Evolutionary conservation across 371 early-diverging fungal genomes (phyloP), one percentile per base, ranked within the genome.

Genomic region (Mortierella sp.): DNA sequence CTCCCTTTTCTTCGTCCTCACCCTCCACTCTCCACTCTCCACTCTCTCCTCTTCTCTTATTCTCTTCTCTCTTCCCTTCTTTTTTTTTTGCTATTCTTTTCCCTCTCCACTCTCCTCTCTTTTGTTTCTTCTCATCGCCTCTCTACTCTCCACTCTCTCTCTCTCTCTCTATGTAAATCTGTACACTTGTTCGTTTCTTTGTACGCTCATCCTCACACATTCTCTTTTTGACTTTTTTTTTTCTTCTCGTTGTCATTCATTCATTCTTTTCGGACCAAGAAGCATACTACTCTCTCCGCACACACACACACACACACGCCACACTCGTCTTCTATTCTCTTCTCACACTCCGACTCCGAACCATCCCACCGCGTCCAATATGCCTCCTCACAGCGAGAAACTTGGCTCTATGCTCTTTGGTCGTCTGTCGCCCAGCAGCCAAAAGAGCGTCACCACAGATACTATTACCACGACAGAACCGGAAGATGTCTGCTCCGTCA

Each of bases 401-500:
- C 68, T 68, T 9, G 68, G 68, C 42, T 68, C 68, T 10, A 42
- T 68, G 68, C 68, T 68, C 42, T 68, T 68, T 34, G 68, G 68
- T 50, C 76, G 47, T 16, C 50, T n/a, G 68, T 68, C 68, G 68
- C 42, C 68, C 44, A 24, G 68, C 68, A 68, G 68, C 9, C 68
- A 68, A 68, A 68, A 68, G 42, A 42, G 68, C 68, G 42, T 42
- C 42, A 24, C 44, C 68, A 68, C 42, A 9, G 68, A 68, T 24
- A 42, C 44, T 8, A 47, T 16, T 50, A 16, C 42, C 3, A 47
- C 42, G 42, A 38, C 31, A 1, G 38, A 44, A 31, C 1, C 70
- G 6, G 47, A 50, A 11, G 63, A 57, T 44, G 89, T 87, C 14
- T 82, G 82, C 72, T 89, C 92, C 14, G 89, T 90, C 73, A 86